These are phyloP conservation scores for Ustilago shanxiensis DNA, from an alignment of 1,284 basidiomycete species.

Conservation along the genomic window DNA sequence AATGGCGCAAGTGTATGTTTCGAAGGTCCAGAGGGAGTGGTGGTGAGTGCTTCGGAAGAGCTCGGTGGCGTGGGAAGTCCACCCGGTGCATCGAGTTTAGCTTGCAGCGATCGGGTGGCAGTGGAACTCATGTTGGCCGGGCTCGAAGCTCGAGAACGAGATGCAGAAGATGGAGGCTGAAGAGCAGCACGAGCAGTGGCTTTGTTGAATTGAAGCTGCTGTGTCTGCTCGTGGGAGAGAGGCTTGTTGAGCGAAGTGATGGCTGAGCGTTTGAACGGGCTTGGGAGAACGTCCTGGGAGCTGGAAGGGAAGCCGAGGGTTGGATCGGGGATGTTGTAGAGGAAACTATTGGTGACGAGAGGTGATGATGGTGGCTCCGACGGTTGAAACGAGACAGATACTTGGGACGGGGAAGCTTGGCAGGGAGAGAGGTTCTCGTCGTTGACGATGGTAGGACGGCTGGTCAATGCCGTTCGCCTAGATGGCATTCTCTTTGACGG, in stretches of 20 bases:
- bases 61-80: conserved; percentile 45
- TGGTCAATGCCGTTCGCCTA: conserved; percentile 8
- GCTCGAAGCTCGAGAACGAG: conserved; percentile 8
- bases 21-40: conserved; percentile 26
- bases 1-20: conserved; percentile 18
- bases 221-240: conserved; percentile 32
- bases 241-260: conserved; percentile 44
- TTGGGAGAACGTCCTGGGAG: conserved; percentile 13
- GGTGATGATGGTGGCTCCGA: conserved; percentile 35
- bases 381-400: conserved; percentile 20
- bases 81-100: conserved; percentile 33
- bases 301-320: conserved; percentile 26
- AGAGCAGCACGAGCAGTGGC: conserved; percentile 1
- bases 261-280: conserved; percentile 26
- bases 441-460: conserved; percentile 9
- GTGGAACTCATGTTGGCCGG: conserved; percentile 6
- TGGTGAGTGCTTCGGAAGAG: conserved; percentile 36
- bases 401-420: conserved; percentile 5
- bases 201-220: conserved; percentile 23
- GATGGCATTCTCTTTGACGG: conserved; percentile 20
- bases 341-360: conserved; percentile 40
- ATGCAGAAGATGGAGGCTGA: conserved; percentile 6
- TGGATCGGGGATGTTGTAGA: conserved; percentile 51
- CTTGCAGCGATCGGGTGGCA: conserved; percentile 7
- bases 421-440: conserved; percentile 41